Evolutionary conservation across 805 yeast species (phyloP).

Genomic region (Hanseniaspora lindneri): DNA sequence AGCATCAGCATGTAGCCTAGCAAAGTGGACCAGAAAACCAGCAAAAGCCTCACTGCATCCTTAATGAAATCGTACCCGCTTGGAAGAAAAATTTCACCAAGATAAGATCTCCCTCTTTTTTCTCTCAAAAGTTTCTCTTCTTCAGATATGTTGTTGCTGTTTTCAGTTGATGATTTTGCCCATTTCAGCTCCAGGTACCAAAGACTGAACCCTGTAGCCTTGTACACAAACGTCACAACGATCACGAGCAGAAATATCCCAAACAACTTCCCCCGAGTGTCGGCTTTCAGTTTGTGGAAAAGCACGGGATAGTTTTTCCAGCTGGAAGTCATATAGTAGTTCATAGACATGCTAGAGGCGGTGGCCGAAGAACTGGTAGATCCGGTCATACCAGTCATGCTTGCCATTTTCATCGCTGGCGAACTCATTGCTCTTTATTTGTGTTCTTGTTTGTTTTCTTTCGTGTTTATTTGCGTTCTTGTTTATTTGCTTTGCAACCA

Average conservation of each 20-base stretch:
- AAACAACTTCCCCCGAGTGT: slow-evolving; percentile 49
- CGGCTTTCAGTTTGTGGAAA: slow-evolving; percentile 44
- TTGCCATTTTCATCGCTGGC: too few species aligned
- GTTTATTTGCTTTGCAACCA: too few species aligned
- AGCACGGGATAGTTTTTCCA: slow-evolving; percentile 51
- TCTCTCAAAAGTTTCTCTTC: slow-evolving; percentile 23
- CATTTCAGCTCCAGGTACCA: slow-evolving; percentile 55
- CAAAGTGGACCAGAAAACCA: slow-evolving; percentile 53
- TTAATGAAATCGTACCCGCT: slow-evolving; percentile 20
- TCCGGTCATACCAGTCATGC: slow-evolving; percentile 16
- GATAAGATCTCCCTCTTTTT: slow-evolving; percentile 16
- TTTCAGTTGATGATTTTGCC: slow-evolving; percentile 31
- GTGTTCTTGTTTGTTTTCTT: too few species aligned
- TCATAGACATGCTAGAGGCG: slow-evolving; percentile 36
- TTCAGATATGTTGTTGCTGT: slow-evolving; percentile 24
- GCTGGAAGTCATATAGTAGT: slow-evolving; percentile 41
- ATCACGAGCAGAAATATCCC: slow-evolving; percentile 59
- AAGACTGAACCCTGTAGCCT: slow-evolving; percentile 47
- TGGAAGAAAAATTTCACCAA: slow-evolving; percentile 22
- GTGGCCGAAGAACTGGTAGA: background rate
- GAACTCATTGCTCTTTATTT: too few species aligned
- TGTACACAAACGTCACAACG: slow-evolving; percentile 44
- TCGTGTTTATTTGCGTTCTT: too few species aligned
- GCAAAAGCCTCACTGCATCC: slow-evolving; percentile 44
- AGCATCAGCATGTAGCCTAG: slow-evolving; percentile 64